phyloP scores from a whole-genome alignment of 495 filamentous ascomycete genomes.

The Penicillium paradoxum region DNA sequence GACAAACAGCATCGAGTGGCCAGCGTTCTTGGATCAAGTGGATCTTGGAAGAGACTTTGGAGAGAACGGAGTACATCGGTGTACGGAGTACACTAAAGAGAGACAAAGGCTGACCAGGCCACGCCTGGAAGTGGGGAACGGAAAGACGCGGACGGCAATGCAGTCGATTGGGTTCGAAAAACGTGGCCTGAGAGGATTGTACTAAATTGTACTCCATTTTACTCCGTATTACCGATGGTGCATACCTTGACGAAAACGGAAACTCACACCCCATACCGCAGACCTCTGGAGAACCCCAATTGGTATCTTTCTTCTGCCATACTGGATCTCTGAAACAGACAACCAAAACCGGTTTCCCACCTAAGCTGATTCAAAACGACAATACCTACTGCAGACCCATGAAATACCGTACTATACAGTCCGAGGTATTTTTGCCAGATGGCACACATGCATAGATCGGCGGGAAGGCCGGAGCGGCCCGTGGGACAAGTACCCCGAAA shows the following conservation, averaged over 20 bases:
- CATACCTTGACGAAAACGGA: not conserved
- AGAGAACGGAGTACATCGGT: not conserved
- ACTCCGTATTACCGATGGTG: not conserved
- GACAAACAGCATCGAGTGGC: slow-evolving; percentile 27
- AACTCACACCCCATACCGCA: not conserved
- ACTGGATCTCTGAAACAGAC: no score
- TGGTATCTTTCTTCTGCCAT: no score
- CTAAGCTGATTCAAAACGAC: no score
- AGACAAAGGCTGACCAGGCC: slow-evolving; percentile 7
- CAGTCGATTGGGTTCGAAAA: slow-evolving; percentile 39
- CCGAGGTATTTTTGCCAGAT: slow-evolving; percentile 16
- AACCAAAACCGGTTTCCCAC: no score
- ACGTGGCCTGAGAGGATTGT: slow-evolving; percentile 32
- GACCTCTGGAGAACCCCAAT: not conserved
- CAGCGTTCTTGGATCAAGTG: slow-evolving; percentile 21
- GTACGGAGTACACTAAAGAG: slow-evolving; percentile 14
- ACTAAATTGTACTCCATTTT: slow-evolving; percentile 1
- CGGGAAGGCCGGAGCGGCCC: slow-evolving; percentile 45
- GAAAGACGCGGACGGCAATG: slow-evolving; percentile 43
- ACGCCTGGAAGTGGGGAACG: slow-evolving; percentile 22
- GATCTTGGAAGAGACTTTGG: slow-evolving; percentile 5
- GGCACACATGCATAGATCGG: slow-evolving; percentile 45
- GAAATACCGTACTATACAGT: not conserved
- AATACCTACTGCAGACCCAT: no score
- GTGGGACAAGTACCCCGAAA: slow-evolving; percentile 36